phyloP scores from a whole-genome alignment of 495 filamentous ascomycete genomes.

The Penicillium ochrochloron region DNA sequence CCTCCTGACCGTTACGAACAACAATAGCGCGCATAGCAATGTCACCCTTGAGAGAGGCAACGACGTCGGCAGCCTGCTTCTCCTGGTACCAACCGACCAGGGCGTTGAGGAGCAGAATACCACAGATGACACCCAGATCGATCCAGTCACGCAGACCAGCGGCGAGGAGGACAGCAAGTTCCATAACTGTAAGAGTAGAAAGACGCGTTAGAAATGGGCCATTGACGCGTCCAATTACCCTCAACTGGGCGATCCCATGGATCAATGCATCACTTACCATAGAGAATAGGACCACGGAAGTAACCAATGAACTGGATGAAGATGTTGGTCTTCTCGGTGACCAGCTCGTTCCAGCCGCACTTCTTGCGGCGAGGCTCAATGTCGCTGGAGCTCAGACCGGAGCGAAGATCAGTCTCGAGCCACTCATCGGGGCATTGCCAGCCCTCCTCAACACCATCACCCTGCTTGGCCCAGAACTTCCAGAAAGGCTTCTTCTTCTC shows the following conservation, averaged over 20 bases:
- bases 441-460: slow-evolving; percentile 38
- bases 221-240: slow-evolving; percentile 12
- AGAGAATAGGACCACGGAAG: slow-evolving; percentile 83
- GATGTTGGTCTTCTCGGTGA: slow-evolving; percentile 76
- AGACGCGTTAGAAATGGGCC: slow-evolving; percentile 15
- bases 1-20: slow-evolving; percentile 71
- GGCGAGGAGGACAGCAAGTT: slow-evolving; percentile 78
- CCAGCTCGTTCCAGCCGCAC: slow-evolving; percentile 75
- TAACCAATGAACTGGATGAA: slow-evolving; percentile 77
- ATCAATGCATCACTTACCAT: slow-evolving; percentile 59
- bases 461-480: slow-evolving; percentile 57
- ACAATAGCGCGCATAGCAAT: slow-evolving; percentile 80
- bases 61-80: slow-evolving; percentile 84
- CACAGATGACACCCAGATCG: slow-evolving; percentile 84
- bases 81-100: slow-evolving; percentile 85
- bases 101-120: slow-evolving; percentile 80
- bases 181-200: slow-evolving; percentile 64
- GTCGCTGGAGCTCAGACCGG: slow-evolving; percentile 61
- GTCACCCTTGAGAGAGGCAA: slow-evolving; percentile 79
- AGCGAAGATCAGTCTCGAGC: slow-evolving; percentile 70
- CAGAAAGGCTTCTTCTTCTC: slow-evolving; percentile 59
- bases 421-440: slow-evolving; percentile 71
- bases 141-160: slow-evolving; percentile 84
- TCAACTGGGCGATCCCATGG: neutral
- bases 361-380: slow-evolving; percentile 69